These are phyloP conservation scores for Candida jianshihensis DNA, from an alignment of 805 yeast species.

Conservation along the genomic window DNA sequence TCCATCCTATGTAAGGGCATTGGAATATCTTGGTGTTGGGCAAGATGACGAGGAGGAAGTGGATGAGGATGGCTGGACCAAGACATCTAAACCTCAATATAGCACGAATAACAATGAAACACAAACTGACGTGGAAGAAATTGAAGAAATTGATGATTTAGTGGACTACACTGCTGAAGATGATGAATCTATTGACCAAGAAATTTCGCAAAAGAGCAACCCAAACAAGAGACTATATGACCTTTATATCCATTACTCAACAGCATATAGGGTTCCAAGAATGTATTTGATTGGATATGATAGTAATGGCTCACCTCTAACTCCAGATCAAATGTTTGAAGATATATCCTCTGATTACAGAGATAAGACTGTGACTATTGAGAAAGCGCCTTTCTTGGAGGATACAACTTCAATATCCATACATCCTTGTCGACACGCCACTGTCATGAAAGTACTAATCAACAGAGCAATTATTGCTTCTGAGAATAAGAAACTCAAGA, in stretches of 20 bases:
- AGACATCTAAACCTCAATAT: constrained; percentile 25
- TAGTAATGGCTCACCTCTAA: constrained; percentile 74
- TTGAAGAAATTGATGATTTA: constrained; percentile 40
- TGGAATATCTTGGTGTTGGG: constrained; percentile 38
- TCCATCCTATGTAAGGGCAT: constrained; percentile 74
- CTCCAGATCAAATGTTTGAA: constrained; percentile 89
- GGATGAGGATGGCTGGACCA: constrained; percentile 56
- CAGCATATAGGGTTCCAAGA: constrained; percentile 94
- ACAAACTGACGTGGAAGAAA: constrained; percentile 17
- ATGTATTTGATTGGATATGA: constrained; percentile 86
- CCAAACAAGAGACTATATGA: constrained; percentile 67
- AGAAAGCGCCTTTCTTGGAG: constrained; percentile 76
- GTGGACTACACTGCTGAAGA: constrained; percentile 38
- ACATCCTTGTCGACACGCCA: constrained; percentile 94
- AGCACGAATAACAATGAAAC: constrained; percentile 5
- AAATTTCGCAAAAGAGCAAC: constrained; percentile 6
- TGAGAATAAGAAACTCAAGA: constrained; percentile 22
- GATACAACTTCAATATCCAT: constrained; percentile 76
- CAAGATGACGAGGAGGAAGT: constrained; percentile 30
- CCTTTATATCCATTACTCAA: constrained; percentile 84
- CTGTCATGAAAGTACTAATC: constrained; percentile 86
- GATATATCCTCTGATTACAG: constrained; percentile 89
- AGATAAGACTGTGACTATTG: constrained; percentile 95
- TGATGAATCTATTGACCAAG: constrained; percentile 27
- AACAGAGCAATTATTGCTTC: constrained; percentile 57